phyloP scores from a whole-genome alignment of 371 early-diverging fungal genomes.

The Blakeslea trispora region DNA sequence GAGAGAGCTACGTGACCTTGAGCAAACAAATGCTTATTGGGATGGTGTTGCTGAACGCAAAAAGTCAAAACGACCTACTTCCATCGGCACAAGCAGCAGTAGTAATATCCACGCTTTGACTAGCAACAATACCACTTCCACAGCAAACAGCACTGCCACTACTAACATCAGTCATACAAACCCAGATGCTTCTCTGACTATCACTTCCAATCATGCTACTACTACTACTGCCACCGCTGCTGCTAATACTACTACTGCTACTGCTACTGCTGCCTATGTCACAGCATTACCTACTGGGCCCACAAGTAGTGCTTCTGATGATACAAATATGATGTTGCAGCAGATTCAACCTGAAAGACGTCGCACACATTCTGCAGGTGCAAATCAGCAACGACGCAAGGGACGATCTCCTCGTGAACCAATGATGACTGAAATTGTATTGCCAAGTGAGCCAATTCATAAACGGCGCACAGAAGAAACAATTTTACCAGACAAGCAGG shows the following conservation, averaged over 20 bases:
- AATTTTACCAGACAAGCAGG: constrained; percentile 16
- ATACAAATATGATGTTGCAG: constrained; percentile 17
- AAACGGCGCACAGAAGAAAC: constrained; percentile 11
- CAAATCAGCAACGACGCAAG: constrained; percentile 14
- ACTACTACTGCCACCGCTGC: background rate
- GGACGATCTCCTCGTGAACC: constrained; percentile 36
- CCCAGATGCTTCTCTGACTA: background rate
- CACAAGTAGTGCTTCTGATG: constrained; percentile 24
- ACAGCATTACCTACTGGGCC: constrained; percentile 5
- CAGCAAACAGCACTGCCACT: constrained; percentile 1
- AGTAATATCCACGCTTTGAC: too few relatives aligned
- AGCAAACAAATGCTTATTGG: constrained; percentile 46
- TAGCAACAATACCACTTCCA: background rate
- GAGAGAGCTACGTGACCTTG: constrained; percentile 43
- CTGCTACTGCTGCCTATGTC: background rate
- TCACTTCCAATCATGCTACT: background rate
- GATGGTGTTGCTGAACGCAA: constrained; percentile 42
- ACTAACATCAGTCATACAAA: too few relatives aligned
- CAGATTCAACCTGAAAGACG: constrained; percentile 16
- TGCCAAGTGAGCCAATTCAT: background rate
- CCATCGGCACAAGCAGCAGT: constrained; percentile 1
- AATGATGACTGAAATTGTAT: background rate
- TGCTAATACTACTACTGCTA: background rate
- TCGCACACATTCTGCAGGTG: constrained; percentile 2
- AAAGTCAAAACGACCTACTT: constrained; percentile 21